These are phyloP conservation scores for Suillus bovinus DNA, from an alignment of 768 basidiomycete genomes.

Conservation along the genomic window DNA sequence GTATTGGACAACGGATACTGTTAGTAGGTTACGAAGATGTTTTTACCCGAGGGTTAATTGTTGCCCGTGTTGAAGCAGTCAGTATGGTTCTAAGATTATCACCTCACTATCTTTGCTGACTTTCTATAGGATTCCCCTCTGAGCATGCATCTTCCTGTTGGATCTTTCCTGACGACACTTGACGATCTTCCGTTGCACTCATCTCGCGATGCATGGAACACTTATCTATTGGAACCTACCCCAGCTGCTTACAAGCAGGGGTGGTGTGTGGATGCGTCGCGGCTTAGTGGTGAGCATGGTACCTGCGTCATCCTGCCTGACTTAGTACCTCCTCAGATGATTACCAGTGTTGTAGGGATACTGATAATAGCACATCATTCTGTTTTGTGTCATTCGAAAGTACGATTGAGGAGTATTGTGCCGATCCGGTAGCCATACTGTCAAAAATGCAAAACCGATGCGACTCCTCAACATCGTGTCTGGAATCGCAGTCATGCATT, in stretches of 20 bases:
- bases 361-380: constrained; percentile 18
- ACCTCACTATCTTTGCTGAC: constrained; percentile 10
- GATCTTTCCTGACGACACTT: constrained; percentile 60
- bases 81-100: constrained; percentile 23
- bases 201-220: constrained; percentile 41
- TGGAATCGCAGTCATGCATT: constrained; percentile 48
- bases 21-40: constrained; percentile 53
- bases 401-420: constrained; percentile 41
- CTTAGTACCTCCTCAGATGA: constrained; percentile 11
- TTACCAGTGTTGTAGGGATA: constrained; percentile 19
- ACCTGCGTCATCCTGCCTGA: background rate
- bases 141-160: constrained; percentile 50
- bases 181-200: constrained; percentile 58
- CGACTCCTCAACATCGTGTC: constrained; percentile 35
- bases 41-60: constrained; percentile 50
- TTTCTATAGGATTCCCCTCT: constrained; percentile 59
- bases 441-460: constrained; percentile 41
- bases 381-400: constrained; percentile 46
- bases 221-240: constrained; percentile 38
- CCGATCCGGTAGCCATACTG: constrained; percentile 59
- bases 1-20: constrained; percentile 29
- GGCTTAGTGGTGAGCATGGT: constrained; percentile 31
- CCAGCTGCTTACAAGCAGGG: constrained; percentile 35
- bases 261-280: constrained; percentile 56
- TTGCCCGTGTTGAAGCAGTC: constrained; percentile 56